Percentiles rank a stretch among this genome's conserved stretches.
These are phyloP conservation scores for Eucalyptus leucophloia DNA, from an alignment of 345 rosid genomes.

Conservation along the genomic window DNA sequence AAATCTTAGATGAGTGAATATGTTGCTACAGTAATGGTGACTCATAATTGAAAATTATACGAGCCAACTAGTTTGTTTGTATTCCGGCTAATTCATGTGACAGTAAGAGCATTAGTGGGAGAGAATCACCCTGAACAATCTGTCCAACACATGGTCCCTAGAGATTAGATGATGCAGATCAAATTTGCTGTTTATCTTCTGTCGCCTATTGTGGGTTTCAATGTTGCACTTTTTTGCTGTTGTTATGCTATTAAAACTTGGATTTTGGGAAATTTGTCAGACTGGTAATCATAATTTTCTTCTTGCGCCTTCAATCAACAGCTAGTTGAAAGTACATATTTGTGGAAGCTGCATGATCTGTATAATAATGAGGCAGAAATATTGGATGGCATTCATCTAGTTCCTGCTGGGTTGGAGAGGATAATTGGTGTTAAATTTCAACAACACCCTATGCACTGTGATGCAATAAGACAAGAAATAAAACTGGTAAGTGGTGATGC, in stretches of 20 bases:
- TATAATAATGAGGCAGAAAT: conserved; percentile 34
- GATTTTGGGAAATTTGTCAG: not conserved
- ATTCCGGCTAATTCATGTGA: not conserved
- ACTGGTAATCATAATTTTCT: not conserved
- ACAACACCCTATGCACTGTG: conserved; percentile 76
- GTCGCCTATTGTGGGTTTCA: not conserved
- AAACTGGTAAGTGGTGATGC: conserved; percentile 75
- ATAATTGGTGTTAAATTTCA: conserved; percentile 38
- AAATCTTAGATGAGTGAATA: not conserved
- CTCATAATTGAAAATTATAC: not conserved
- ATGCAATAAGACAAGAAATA: conserved; percentile 59
- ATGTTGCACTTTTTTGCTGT: not conserved
- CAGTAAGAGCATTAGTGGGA: not conserved
- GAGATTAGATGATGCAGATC: not conserved
- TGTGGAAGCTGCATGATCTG: conserved; percentile 62
- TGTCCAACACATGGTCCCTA: not conserved
- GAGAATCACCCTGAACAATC: not conserved
- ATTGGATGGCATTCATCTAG: conserved; percentile 50
- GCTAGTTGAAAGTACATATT: conserved; percentile 70
- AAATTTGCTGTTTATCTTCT: not conserved
- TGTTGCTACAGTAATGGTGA: not conserved
- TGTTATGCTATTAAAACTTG: not conserved
- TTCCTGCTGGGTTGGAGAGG: conserved; percentile 45
- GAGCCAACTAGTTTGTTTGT: not conserved
- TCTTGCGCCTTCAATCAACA: not conserved